These are phyloP conservation scores for Penicillium sp. DNA, from an alignment of 2,329 filamentous ascomycete genomes.

Conservation along the genomic window DNA sequence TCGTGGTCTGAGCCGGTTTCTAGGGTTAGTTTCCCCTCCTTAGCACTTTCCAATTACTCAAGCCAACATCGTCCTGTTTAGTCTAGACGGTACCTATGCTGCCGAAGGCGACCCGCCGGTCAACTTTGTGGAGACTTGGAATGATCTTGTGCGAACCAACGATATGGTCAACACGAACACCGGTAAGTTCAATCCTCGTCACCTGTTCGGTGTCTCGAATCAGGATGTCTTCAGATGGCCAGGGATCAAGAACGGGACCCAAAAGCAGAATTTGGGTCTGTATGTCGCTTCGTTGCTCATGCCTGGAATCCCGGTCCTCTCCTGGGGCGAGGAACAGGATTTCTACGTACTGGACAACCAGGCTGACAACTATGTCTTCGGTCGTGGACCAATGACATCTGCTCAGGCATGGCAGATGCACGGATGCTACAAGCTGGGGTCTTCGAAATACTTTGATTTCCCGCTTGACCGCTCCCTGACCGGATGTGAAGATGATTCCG, in stretches of 20 bases:
- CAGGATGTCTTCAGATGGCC: constrained; percentile 68
- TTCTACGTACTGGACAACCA: constrained; percentile 65
- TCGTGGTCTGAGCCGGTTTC: constrained; percentile 58
- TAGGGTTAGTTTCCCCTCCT: constrained; percentile 39
- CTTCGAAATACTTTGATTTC: constrained; percentile 58
- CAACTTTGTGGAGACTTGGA: constrained; percentile 57
- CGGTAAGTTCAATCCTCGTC: constrained; percentile 61
- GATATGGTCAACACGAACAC: constrained; percentile 62
- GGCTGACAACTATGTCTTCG: constrained; percentile 64
- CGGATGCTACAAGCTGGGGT: constrained; percentile 60
- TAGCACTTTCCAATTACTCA: neutral
- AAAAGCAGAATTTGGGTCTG: constrained; percentile 56
- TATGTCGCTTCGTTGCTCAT: constrained; percentile 60
- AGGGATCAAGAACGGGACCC: constrained; percentile 55
- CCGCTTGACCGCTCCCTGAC: constrained; percentile 53
- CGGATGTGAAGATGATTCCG: constrained; percentile 57
- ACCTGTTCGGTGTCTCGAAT: constrained; percentile 64
- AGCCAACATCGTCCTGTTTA: neutral
- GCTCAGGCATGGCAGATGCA: constrained; percentile 63
- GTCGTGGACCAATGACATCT: constrained; percentile 61
- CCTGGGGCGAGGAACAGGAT: constrained; percentile 67
- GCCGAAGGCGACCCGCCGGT: constrained; percentile 55
- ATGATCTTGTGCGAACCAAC: constrained; percentile 56
- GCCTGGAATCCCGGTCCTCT: constrained; percentile 60
- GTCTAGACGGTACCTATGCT: constrained; percentile 55